Percentiles rank a stretch among this genome's conserved stretches.
Evolutionary conservation across 441 rosid genomes (phyloP).

Genomic region (Populus trichocarpa): DNA sequence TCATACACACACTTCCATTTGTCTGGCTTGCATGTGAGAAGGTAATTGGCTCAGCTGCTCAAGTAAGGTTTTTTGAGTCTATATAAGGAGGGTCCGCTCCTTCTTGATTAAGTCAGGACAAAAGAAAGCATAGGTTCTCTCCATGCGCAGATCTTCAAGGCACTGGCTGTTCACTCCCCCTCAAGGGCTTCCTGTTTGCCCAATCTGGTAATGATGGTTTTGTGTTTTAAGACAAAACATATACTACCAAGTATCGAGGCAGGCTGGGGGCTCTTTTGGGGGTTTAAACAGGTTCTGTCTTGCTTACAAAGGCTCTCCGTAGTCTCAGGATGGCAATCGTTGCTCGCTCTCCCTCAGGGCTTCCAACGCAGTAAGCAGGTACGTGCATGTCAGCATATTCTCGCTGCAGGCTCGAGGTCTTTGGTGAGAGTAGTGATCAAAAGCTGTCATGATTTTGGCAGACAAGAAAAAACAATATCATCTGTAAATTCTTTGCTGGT

Average conservation of each 20-base stretch:
- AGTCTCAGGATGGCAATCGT: constrained; percentile 1
- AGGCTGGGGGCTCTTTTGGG: constrained; percentile 23
- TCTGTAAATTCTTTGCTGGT: background rate
- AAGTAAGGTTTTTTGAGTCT: too few species aligned
- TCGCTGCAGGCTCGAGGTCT: constrained; percentile 4
- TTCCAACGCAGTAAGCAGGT: background rate
- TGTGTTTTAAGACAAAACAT: background rate
- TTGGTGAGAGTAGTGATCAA: constrained; percentile 20
- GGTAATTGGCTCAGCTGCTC: background rate
- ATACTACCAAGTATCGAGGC: background rate
- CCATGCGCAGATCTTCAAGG: constrained; percentile 20
- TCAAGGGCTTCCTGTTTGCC: constrained; percentile 31
- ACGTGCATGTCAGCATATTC: background rate
- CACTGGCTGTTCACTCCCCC: constrained; percentile 31
- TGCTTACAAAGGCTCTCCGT: constrained; percentile 2
- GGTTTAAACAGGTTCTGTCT: constrained; percentile 17
- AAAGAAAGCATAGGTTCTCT: background rate
- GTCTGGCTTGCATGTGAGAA: constrained; percentile 28
- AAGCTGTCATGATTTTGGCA: constrained; percentile 11
- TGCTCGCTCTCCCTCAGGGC: constrained; percentile 28
- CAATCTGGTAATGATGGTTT: background rate
- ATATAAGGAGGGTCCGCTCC: background rate
- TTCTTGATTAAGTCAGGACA: background rate
- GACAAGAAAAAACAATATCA: too few species aligned
- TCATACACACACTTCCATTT: background rate